Evolutionary conservation across 805 yeast species (phyloP), one percentile per base, ranked within the genome.

Genomic region (Monosporozyma yasuniensis): DNA sequence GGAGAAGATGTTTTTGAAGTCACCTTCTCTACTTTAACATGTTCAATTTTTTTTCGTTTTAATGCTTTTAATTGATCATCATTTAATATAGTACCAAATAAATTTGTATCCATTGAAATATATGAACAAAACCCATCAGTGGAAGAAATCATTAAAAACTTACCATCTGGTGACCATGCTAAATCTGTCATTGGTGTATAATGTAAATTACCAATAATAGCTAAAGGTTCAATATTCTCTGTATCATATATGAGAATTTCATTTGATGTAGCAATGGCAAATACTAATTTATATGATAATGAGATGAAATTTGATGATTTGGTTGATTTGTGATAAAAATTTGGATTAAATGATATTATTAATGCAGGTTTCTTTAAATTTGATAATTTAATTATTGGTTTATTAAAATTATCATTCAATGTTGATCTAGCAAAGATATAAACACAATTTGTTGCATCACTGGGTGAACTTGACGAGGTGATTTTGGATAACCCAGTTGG

Each of bases 211-310:
- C 86, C 76, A 2, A 84, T 83, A 12, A 78, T 69, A 4, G 90
- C 93, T 21, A 93, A 59, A 2, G 97, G 95, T 50, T 74, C 66
- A 23, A 72, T 59, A 30, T 74, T 72, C 54, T 82, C 85, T 0
- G 98, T 91, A 56, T 88, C 95, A 66, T 87, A 93, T 1, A 93
- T 69, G 8, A 84, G 60, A 11, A 93, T 84, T 12, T 90, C 77
- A 62, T 87, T 96, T 50, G 87, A 89, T 0, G 97, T 90, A 0
- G 96, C 98, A 18, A 93, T 84, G 0, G 97, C 98, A 69, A 85
- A 90, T 0, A 91, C 69, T 80, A 93, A 77, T 54, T 88, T 78
- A 61, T 93, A 89, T 1, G 87, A 84, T 43, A 90, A 37, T 25
- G 19, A 11, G 66, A 4, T 71, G 66, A 52, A 87, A 8, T 21